Evolutionary conservation across 305 asterid genomes (phyloP), one percentile per base, ranked within the genome.

Genomic region (Withania somnifera): DNA sequence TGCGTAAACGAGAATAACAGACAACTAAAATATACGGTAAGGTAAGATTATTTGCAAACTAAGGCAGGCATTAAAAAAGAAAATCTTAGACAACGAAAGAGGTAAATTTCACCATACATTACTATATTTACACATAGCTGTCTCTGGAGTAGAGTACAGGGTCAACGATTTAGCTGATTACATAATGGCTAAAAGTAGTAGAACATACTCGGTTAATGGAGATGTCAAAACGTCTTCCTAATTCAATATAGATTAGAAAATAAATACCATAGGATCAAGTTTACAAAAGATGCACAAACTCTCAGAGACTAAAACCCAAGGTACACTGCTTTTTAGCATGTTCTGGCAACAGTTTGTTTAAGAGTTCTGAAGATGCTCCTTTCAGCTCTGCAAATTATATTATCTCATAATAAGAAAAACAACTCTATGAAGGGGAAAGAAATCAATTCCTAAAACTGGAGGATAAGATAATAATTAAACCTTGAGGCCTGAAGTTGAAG

Each of bases 401-500:
- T 28, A 15, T 63, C 24, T 34, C 71, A 36, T 17, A 14, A 77
- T 22, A 63, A 73, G 34, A 34, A 19, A 64, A 69, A 34, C 24
- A 82, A 73, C 53, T 52, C 28, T 5, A 42, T 32, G 34, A 26
- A 24, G 19, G 9, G 63, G 47, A 60, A 24, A 38, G 7, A 56
- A 57, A 7, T 24, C 3, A 69, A 45, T 42, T 19, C 52, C 1
- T n/a, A 1, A 11, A 79, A 54, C 76, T 69, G 56, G 17, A 22
- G 73, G 54, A 47, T 52, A 71, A 67, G 81, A 17, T 63, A 17
- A 61, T 2, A 82, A 80, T 57, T 42, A 5, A 45, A 91, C 97
- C 97, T 89, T 90, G 94, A 81, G 94, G 90, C 85, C 78, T 90
- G 86, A 91, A 89, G 90, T 92, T 92, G 88, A 92, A 94, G 52